Evolutionary conservation across 305 asterid species (phyloP), one percentile per base, ranked within the genome.

Genomic region (Fraxinus angustifolia): DNA sequence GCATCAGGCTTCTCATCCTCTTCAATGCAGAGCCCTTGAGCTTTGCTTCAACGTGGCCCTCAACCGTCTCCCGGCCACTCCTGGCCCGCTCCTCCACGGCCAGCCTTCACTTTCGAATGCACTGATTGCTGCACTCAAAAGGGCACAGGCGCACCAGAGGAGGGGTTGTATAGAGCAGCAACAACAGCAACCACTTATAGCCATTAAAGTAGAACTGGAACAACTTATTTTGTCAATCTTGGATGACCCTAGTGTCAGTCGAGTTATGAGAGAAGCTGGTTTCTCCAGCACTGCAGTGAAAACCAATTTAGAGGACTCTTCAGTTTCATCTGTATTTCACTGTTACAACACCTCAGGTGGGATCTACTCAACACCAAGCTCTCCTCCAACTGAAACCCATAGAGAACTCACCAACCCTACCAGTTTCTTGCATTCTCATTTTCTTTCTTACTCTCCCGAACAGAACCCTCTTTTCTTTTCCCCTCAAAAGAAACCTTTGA

Each of bases 181-280:
- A 23, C 91, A 92, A 0, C 97, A 90, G 30, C 93, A 85, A 19
- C 92, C 90, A 0, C 82, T 92, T 31, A 74, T 91, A 8, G 92
- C 92, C 1, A 67, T 92, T 0, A 94, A 90, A 72, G 96, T 94
- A 5, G 97, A 94, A 85, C 75, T 93, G 76, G 98, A 94, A 30
- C 97, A 93, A 83, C 91, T 94, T 2, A 83, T 91, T 30, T 53
- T 93, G 70, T 94, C 98, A 0, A 94, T 94, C 30, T 77, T 94
- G 17, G 98, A 94, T 80, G 98, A 94, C 78, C 98, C 98, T 0
- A 94, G 97, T 78, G 98, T 94, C 0, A 92, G 96, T 75, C 80
- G 97, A 82, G 97, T 93, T 33, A 93, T 94, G 98, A 85, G 96
- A 23, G 98, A 94, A 82, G 98, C 98, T 38, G 97, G 98, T 0